These are phyloP conservation scores for Thoreauomyces humboldtii DNA, from an alignment of 192 early-diverging fungal genomes.

Conservation along the genomic window DNA sequence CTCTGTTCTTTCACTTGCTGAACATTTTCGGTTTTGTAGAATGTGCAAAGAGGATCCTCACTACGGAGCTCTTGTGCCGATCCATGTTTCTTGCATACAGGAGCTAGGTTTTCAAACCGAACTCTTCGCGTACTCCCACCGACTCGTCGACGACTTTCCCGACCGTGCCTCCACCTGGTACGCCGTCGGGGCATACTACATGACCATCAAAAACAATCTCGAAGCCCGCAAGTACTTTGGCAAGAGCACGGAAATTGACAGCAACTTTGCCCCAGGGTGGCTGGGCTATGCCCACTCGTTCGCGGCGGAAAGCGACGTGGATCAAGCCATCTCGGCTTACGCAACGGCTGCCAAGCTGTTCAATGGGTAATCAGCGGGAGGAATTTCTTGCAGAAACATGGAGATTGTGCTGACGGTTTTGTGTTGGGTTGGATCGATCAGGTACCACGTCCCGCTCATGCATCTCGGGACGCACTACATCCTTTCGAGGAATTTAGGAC, in stretches of 20 bases:
- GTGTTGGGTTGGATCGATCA: no score
- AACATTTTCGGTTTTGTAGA: constrained; percentile 34
- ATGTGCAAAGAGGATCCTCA: constrained; percentile 58
- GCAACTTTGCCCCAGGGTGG: constrained; percentile 69
- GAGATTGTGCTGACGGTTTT: no score
- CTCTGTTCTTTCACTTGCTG: not conserved
- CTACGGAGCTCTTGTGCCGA: constrained; percentile 57
- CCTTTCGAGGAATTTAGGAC: constrained; percentile 48
- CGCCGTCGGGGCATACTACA: constrained; percentile 77
- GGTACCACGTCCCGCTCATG: constrained; percentile 68
- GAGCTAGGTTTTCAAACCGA: constrained; percentile 61
- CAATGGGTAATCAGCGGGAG: constrained; percentile 71
- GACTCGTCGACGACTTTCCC: constrained; percentile 64
- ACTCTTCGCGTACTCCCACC: constrained; percentile 71
- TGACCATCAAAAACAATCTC: constrained; percentile 50
- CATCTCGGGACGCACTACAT: constrained; percentile 81
- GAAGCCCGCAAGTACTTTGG: constrained; percentile 70
- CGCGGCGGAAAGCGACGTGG: constrained; percentile 68
- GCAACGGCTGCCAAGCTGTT: constrained; percentile 58
- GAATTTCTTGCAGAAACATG: no score
- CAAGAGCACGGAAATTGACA: constrained; percentile 62
- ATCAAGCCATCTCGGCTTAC: constrained; percentile 76
- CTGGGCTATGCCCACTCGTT: constrained; percentile 80
- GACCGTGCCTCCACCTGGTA: constrained; percentile 65
- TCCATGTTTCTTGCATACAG: constrained; percentile 66